A percentile compares a stretch with the other conserved stretches of the same genome.
Conservation (phyloP, 495 filamentous ascomycete genomes). For the Lasiosphaeris hirsuta region DNA sequence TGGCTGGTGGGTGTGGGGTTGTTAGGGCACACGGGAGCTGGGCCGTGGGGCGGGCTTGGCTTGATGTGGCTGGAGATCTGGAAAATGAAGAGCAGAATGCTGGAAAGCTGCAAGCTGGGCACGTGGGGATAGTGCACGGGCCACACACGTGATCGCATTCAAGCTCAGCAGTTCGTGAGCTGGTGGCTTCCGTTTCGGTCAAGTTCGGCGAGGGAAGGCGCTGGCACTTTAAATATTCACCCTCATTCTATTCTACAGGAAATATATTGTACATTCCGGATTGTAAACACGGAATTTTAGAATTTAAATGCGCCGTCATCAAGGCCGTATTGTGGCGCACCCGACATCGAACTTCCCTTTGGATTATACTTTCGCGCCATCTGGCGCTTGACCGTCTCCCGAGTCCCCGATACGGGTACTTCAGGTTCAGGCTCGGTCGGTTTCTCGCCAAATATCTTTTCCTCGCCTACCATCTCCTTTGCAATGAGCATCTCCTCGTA, state of each 20-base stretch:
- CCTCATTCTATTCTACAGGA: slow-evolving; percentile 5
- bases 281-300: too few relatives aligned
- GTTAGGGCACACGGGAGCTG: slow-evolving; percentile 12
- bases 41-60: not conserved
- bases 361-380: too few relatives aligned
- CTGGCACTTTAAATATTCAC: too few relatives aligned
- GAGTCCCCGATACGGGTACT: not conserved
- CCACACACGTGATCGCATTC: too few relatives aligned
- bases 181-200: too few relatives aligned
- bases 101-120: too few relatives aligned
- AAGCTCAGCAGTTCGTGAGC: too few relatives aligned
- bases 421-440: slow-evolving; percentile 1
- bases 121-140: too few relatives aligned
- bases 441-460: slow-evolving; percentile 23
- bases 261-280: slow-evolving; percentile 4
- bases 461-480: slow-evolving; percentile 41
- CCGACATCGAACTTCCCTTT: slow-evolving; percentile 10
- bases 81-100: too few relatives aligned
- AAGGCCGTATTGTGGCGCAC: slow-evolving; percentile 5
- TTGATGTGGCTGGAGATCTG: too few relatives aligned
- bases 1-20: slow-evolving; percentile 10
- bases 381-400: not conserved
- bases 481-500: slow-evolving; percentile 49
- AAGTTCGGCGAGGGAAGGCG: too few relatives aligned
- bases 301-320: too few relatives aligned